Percentiles rank a stretch among this genome's conserved stretches.
Evolutionary conservation across 2,329 filamentous ascomycete genomes (phyloP).

Genomic region (Cladosporium sp.): DNA sequence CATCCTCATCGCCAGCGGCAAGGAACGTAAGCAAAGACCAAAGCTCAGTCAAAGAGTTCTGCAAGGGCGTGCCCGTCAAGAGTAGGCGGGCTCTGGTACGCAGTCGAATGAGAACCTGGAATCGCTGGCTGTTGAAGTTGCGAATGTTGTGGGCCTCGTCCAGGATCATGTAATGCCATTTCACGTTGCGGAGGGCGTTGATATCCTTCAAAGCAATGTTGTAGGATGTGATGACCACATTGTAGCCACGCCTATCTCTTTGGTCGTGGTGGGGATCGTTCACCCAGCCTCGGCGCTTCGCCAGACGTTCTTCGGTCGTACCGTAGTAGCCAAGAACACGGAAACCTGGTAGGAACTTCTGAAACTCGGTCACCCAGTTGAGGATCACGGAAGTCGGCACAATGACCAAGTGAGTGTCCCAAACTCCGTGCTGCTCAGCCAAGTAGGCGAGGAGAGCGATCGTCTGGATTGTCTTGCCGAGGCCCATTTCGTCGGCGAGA

Average conservation of each 20-base stretch:
- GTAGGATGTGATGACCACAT: constrained; percentile 96
- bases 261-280: constrained; percentile 59
- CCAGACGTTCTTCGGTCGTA: constrained; percentile 81
- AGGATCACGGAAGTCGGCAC: constrained; percentile 98
- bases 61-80: constrained; percentile 87
- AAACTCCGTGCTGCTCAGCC: constrained; percentile 81
- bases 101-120: constrained; percentile 91
- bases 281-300: constrained; percentile 88
- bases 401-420: constrained; percentile 93
- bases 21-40: constrained; percentile 97
- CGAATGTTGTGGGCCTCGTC: constrained; percentile 99
- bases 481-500: constrained; percentile 94
- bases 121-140: constrained; percentile 95
- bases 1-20: constrained; percentile 80
- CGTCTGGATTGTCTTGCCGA: constrained; percentile 97
- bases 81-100: constrained; percentile 82
- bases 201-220: constrained; percentile 92
- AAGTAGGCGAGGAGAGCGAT: constrained; percentile 90
- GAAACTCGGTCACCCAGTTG: constrained; percentile 99
- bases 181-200: constrained; percentile 82
- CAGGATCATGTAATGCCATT: constrained; percentile 97
- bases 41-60: constrained; percentile 93
- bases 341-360: constrained; percentile 97
- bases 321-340: constrained; percentile 98
- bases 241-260: constrained; percentile 94